phyloP scores from a whole-genome alignment of 129 eudicot species.

The Centaurea solstitialis region DNA sequence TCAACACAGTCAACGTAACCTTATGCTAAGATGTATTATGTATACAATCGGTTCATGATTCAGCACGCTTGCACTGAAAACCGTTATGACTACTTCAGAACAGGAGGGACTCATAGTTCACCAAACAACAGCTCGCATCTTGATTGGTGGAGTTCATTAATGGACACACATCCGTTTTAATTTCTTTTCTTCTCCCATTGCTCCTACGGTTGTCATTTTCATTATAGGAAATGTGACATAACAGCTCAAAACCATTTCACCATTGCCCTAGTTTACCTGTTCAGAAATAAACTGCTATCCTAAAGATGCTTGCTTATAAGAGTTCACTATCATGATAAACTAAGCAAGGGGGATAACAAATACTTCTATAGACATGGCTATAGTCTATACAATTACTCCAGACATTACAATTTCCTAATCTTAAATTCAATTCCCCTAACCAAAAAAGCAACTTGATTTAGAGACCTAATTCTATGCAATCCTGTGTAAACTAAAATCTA shows the following conservation, averaged over 20 bases:
- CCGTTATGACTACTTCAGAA: not conserved
- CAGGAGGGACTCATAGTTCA: not conserved
- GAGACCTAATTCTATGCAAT: not conserved
- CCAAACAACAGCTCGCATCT: not conserved
- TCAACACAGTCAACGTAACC: not conserved
- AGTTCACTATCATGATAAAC: slow-evolving; percentile 3
- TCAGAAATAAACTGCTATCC: not conserved
- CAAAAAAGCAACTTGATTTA: not conserved
- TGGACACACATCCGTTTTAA: not conserved
- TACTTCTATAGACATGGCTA: slow-evolving; percentile 1
- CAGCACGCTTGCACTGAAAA: not conserved
- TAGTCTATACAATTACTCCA: not conserved
- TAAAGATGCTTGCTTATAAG: not conserved
- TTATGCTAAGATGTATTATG: not conserved
- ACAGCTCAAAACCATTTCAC: not conserved
- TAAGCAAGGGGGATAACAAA: not conserved
- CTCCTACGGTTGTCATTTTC: not conserved
- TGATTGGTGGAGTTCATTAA: not conserved
- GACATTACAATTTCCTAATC: not conserved
- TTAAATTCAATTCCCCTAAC: not conserved
- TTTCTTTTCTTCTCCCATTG: not conserved
- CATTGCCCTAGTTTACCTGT: not conserved
- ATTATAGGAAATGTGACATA: not conserved
- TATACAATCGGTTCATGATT: not conserved
- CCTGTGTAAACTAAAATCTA: not conserved